Conservation (phyloP, 2,329 filamentous ascomycete genomes). For the Penicillium digitatum region DNA sequence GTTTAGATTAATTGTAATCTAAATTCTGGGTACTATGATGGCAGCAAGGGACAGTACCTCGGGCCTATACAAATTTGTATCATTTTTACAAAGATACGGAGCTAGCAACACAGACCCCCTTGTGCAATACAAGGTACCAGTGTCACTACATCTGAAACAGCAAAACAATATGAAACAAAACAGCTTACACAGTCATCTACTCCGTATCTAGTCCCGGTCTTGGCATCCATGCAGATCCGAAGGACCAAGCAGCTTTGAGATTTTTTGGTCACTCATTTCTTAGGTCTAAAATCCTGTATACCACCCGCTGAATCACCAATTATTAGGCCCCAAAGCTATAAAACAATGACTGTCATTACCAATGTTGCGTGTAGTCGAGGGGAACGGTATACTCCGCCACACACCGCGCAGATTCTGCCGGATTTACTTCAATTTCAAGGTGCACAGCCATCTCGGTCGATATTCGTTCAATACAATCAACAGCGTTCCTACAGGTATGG, state of each 20-base stretch:
- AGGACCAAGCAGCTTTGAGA: not conserved
- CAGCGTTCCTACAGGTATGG: conserved; percentile 28
- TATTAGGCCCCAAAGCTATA: not conserved
- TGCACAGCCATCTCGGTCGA: not conserved
- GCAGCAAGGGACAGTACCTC: not conserved
- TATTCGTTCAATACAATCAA: not conserved
- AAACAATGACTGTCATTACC: not conserved
- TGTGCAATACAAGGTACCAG: not conserved
- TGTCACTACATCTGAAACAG: not conserved
- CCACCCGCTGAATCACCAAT: not conserved
- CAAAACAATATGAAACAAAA: not conserved
- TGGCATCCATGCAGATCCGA: not conserved
- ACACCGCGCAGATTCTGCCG: conserved; percentile 10
- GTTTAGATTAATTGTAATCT: not conserved
- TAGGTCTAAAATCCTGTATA: too few relatives aligned
- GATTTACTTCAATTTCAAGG: conserved; percentile 5
- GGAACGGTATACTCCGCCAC: not conserved
- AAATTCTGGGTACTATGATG: not conserved
- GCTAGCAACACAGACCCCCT: not conserved
- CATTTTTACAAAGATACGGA: not conserved
- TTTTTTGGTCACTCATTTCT: not conserved
- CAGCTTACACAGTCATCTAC: not conserved
- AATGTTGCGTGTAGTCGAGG: not conserved
- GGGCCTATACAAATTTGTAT: not conserved
- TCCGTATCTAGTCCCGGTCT: not conserved